phyloP scores from a whole-genome alignment of 768 basidiomycete genomes.

The Bullera alba region DNA sequence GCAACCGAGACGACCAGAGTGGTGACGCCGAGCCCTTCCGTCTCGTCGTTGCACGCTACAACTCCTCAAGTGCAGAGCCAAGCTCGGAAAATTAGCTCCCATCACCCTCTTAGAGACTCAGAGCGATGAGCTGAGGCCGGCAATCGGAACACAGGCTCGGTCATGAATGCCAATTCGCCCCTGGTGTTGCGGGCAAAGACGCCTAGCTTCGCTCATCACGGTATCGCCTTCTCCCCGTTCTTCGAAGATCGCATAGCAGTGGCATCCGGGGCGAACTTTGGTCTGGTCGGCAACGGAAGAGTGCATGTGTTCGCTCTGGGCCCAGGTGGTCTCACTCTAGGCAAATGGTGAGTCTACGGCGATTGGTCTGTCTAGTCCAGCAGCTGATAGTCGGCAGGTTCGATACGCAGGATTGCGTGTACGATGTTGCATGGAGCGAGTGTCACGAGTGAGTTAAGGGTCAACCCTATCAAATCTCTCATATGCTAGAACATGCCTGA shows the following conservation, averaged over 20 bases:
- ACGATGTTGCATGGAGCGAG: slow-evolving; percentile 92
- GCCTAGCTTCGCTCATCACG: slow-evolving; percentile 42
- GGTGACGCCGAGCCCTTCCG: too few species aligned
- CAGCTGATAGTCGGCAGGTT: slow-evolving; percentile 55
- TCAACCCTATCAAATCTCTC: not conserved
- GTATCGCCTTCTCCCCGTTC: slow-evolving; percentile 45
- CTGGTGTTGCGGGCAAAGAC: slow-evolving; percentile 19
- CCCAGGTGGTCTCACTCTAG: slow-evolving; percentile 22
- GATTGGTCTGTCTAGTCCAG: slow-evolving; percentile 30
- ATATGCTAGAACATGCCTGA: too few species aligned
- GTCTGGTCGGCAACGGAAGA: slow-evolving; percentile 91
- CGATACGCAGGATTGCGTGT: slow-evolving; percentile 82
- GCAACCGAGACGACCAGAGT: too few species aligned
- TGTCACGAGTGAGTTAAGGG: slow-evolving; percentile 53
- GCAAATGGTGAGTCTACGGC: slow-evolving; percentile 32
- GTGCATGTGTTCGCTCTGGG: slow-evolving; percentile 50
- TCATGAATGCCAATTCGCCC: too few species aligned
- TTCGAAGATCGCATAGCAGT: slow-evolving; percentile 44
- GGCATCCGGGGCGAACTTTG: slow-evolving; percentile 79
- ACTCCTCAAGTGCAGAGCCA: too few species aligned
- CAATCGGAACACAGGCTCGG: too few species aligned
- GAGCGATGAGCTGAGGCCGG: too few species aligned
- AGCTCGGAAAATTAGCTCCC: too few species aligned
- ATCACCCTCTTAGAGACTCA: too few species aligned
- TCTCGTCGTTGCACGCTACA: too few species aligned